Evolutionary conservation across 2,329 filamentous ascomycete genomes (phyloP), one percentile per base, ranked within the genome.

Genomic region (Zarea fungicola): DNA sequence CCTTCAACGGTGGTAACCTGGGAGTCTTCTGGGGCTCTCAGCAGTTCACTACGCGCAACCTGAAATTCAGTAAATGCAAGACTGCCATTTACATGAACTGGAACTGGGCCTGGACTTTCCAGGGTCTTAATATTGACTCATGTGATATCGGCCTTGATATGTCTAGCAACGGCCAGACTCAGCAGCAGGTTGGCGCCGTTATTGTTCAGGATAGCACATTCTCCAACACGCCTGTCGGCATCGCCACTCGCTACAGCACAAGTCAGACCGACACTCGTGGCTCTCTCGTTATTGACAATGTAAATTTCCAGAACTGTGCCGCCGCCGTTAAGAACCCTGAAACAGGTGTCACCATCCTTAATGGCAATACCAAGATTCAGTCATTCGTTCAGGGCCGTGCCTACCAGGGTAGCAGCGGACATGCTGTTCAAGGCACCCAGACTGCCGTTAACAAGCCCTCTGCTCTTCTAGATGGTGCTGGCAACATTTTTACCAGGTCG

Each of bases 71-170:
- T 64, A 77, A 80, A 65, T 91, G 87, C 73, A 78, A 88, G 62
- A 95, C 88, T 2, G 89, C 87, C 53, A 82, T 95, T 55, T 89
- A 80, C 70, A 86, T 93, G 83, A 90, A 90, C 74, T 95, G 89
- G 89, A 88, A 92, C 71, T 95, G 89, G 89, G 74, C 83, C 16
- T 95, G 87, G 85, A 82, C 84, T 37, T 81, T 93, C 68, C 89
- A 92, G 63, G 85, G 80, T 29, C 58, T 95, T 31, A 77, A 71
- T 39, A 87, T 95, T 67, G 83, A 89, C 65, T 81, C 85, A 63
- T 88, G 85, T 62, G 70, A 73, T n/a, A 69, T 91, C 32, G 89
- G 87, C 48, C 72, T 95, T 54, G 86, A 95, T 67, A 89, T 95
- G 82, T 80, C 84, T 46, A 80, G 78, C 56, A 78, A 81, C 42